Percentiles rank a stretch among this genome's conserved stretches.
Evolutionary conservation across 805 yeast genomes (phyloP).

Genomic region (Wickerhamomyces subpelliculosus): DNA sequence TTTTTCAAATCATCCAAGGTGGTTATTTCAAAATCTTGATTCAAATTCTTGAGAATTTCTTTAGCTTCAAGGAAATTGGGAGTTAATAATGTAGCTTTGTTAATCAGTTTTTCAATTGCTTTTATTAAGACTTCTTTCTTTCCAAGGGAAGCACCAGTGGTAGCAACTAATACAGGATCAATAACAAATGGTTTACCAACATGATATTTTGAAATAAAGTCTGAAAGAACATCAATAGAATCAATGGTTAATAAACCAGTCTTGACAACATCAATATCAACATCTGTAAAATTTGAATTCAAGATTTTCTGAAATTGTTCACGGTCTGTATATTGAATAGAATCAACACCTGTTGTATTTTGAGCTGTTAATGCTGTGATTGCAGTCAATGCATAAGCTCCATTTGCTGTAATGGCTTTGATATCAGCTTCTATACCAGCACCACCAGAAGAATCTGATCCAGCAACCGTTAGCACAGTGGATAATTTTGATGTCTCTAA

Average conservation of each 20-base stretch:
- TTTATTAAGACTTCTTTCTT: constrained; percentile 37
- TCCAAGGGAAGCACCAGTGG: constrained; percentile 62
- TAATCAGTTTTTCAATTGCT: constrained; percentile 39
- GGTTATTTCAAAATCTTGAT: constrained; percentile 20
- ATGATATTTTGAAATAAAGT: constrained; percentile 26
- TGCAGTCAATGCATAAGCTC: constrained; percentile 71
- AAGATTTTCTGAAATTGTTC: constrained; percentile 42
- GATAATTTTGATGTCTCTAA: constrained; percentile 19
- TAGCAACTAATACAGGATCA: constrained; percentile 83
- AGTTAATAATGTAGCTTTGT: constrained; percentile 54
- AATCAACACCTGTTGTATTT: constrained; percentile 45
- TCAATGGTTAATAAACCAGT: constrained; percentile 68
- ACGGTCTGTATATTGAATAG: constrained; percentile 35
- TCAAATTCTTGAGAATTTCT: constrained; percentile 28
- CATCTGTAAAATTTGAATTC: constrained; percentile 50
- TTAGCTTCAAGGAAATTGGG: constrained; percentile 72
- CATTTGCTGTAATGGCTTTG: constrained; percentile 69
- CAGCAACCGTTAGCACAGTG: constrained; percentile 48
- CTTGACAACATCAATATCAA: constrained; percentile 59
- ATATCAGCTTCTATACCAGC: constrained; percentile 90
- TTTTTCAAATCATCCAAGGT: constrained; percentile 33
- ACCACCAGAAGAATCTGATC: constrained; percentile 84
- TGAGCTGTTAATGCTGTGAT: constrained; percentile 79
- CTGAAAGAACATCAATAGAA: constrained; percentile 41
- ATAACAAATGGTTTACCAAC: constrained; percentile 41